Evolutionary conservation across 2,329 filamentous ascomycete genomes (phyloP), one percentile per base, ranked within the genome.

Genomic region (Pseudogymnoascus destructans): DNA sequence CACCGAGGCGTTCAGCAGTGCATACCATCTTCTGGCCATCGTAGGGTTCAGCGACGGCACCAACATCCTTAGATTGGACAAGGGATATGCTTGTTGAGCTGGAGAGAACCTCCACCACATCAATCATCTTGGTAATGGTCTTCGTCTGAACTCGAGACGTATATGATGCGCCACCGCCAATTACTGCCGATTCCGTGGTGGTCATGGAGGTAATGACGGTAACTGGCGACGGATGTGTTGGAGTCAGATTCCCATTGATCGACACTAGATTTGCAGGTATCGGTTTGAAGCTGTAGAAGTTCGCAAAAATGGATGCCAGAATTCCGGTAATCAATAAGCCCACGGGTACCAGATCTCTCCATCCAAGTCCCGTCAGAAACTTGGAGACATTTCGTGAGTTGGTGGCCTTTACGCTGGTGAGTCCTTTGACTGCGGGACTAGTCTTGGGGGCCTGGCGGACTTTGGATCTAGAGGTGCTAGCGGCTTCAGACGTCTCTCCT

Each of bases 1-100:
- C 71, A 59, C 75, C 73, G 60, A 73, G 65, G 11, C 75, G 64
- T 58, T 76, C 71, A 10, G 74, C 76, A 1, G 73, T 73, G 66
- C 77, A 80, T n/a, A 74, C 63, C 5, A 67, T 63, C 5, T 62
- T 64, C 58, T 66, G 66, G 27, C 67, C 64, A 25, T 42, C 57
- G 9, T 63, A 42, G 19, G 58, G 35, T 54, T 61, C 63, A n/a
- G 65, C 36, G 10, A 63, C 35, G 21, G 67, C 66, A 33, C 61
- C 64, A 60, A 68, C n/a, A 55, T 69, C 66, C 61, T 73, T 69
- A 11, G 75, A 72, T 36, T 73, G 71, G 17, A 74, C 69, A 32
- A 75, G 72, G 17, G 71, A 68, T 33, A 74, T 65, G 54, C 67
- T 70, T 30, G 69, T 72, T 15, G 68, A 66, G 8, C 63, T 68